A percentile compares a stretch with the other conserved stretches of the same genome.
Conservation (phyloP, 148 eudicot genomes). For the Rhododendron mucronatum region DNA sequence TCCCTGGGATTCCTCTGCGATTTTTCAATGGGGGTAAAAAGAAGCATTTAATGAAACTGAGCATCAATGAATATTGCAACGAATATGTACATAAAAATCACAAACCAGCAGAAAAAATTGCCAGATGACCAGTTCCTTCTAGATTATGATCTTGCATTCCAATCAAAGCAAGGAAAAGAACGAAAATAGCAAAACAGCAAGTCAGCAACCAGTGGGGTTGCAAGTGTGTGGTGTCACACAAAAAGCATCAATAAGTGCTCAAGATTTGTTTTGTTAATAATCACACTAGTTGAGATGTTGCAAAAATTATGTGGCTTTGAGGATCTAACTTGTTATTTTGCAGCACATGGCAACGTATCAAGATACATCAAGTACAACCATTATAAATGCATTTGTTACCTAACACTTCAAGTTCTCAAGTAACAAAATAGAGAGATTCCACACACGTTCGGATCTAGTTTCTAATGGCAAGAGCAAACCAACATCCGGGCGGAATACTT, state of each 20-base stretch:
- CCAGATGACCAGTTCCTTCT: not conserved
- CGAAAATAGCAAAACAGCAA: not conserved
- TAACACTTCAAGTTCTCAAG: not conserved
- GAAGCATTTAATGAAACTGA: slow-evolving; percentile 1
- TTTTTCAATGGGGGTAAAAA: not conserved
- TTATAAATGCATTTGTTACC: not conserved
- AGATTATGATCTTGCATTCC: not conserved
- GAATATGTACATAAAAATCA: not conserved
- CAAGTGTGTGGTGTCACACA: not conserved
- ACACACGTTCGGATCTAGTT: not conserved
- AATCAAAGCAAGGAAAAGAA: not conserved
- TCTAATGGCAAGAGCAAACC: not conserved
- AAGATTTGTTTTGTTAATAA: not conserved
- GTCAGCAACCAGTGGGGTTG: not conserved
- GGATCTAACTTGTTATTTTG: not conserved
- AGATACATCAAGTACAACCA: not conserved
- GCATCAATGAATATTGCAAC: not conserved
- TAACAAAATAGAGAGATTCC: not conserved
- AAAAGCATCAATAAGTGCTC: too few relatives aligned
- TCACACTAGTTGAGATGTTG: not conserved
- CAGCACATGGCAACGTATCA: not conserved
- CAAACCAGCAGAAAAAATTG: not conserved
- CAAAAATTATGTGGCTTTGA: not conserved
- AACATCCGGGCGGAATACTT: not conserved
- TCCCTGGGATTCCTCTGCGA: slow-evolving; percentile 60